Base-by-base conservation (phyloP, 1,284 basidiomycete genomes). In the Farysia itapuensis region DNA sequence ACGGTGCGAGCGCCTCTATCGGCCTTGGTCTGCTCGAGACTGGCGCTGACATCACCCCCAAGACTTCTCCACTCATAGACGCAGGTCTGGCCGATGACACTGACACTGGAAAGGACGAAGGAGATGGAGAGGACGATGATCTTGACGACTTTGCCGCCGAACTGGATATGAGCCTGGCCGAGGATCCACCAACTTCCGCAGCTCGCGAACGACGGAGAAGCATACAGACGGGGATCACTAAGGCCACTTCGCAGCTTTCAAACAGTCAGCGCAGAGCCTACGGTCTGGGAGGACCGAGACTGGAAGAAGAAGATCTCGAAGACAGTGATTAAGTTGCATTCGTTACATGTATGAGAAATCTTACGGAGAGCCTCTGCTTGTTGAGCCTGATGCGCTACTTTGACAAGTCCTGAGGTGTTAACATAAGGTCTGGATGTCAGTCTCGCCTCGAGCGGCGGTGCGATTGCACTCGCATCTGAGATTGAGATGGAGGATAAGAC, bases 401-500 rank as follows among this genome's bases (percentile, higher is more conserved):
- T n/a, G n/a, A n/a, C n/a, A n/a, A n/a, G n/a, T n/a, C n/a, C n/a
- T n/a, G n/a, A n/a, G n/a, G n/a, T n/a, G n/a, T n/a, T n/a, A n/a
- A n/a, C n/a, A n/a, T n/a, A n/a, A n/a, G n/a, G n/a, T n/a, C n/a
- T n/a, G n/a, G n/a, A n/a, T n/a, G 31, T 67, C 61, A 18, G 56
- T 70, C 64, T 84, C 80, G 32, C 81, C 83, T 66, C 82, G 83
- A 15, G 77, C 74, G 3, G 79, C 80, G 21, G 77, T 78, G 14
- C 65, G 63, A 66, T 83, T 83, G 1, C 86, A 82, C 37, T 84
- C 82, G 77, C 93, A 98, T 20, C 82, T 78, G 1, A 88, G 80
- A 19, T 86, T 80, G 22, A 96, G 80, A 38, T 83, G 83, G 77
- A 98, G 97, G 15, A 97, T 90, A 49, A 97, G n/a, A n/a, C n/a